phyloP scores from a whole-genome alignment of 192 early-diverging fungal genomes.

The Dissophora ornata region DNA sequence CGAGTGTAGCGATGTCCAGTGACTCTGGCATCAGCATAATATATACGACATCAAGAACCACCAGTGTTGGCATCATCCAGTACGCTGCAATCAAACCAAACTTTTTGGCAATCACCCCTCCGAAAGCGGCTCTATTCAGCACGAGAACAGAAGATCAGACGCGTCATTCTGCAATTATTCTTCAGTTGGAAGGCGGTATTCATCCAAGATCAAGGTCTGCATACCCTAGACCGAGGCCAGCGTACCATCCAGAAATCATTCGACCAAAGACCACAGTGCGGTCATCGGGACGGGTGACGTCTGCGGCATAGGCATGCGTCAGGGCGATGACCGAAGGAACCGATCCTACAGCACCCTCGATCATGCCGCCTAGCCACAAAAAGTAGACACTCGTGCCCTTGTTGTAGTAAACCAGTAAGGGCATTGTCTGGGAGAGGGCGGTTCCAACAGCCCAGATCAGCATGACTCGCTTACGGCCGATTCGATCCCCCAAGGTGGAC shows the following conservation, averaged over 20 bases:
- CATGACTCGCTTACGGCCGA: conserved; percentile 28
- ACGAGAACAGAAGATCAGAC: not conserved
- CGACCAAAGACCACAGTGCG: conserved; percentile 44
- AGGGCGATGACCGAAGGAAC: conserved; percentile 17
- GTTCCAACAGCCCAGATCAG: conserved; percentile 21
- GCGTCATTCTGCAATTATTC: not conserved
- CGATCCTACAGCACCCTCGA: conserved; percentile 35
- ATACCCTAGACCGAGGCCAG: conserved; percentile 45
- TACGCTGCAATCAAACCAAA: conserved; percentile 31
- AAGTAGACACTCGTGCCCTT: conserved; percentile 28
- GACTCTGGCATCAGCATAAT: conserved; percentile 37
- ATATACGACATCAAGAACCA: conserved; percentile 12
- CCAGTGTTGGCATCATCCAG: conserved; percentile 14
- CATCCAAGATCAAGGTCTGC: too few species aligned
- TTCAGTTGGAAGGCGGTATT: too few species aligned
- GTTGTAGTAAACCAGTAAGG: conserved; percentile 24
- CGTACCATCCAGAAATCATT: conserved; percentile 20
- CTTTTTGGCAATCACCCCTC: conserved; percentile 8
- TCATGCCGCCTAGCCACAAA: conserved; percentile 14
- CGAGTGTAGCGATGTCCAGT: not conserved
- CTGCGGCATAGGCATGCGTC: conserved; percentile 30
- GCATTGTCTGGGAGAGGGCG: not conserved
- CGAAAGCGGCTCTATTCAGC: conserved; percentile 18
- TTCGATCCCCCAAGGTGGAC: conserved; percentile 21
- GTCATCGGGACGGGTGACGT: conserved; percentile 24